Base-by-base conservation (phyloP, 2,329 filamentous ascomycete species). In the Eutypella sp. region DNA sequence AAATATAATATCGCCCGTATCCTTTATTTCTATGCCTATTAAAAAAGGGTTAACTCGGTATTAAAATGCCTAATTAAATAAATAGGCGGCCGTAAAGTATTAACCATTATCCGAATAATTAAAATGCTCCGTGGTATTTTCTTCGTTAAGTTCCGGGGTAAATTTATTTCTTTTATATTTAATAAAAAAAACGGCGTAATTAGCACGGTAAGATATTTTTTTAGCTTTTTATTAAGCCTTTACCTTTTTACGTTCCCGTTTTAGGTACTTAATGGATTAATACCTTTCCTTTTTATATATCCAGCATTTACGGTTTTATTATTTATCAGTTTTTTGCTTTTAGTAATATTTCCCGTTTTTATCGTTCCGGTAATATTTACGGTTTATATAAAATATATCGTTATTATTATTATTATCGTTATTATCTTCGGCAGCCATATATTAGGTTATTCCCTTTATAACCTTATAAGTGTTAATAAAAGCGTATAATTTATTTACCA, bases 201-300 rank as follows among this genome's bases (percentile, higher is more conserved):
- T n/a, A n/a, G n/a, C n/a, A n/a, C n/a, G n/a, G n/a, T n/a, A n/a
- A n/a, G n/a, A n/a, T n/a, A n/a, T n/a, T n/a, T n/a, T n/a, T n/a
- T n/a, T n/a, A n/a, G n/a, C n/a, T n/a, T n/a, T n/a, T n/a, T n/a
- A n/a, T n/a, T n/a, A n/a, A n/a, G n/a, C n/a, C n/a, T n/a, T 38
- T 18, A 25, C 42, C 20, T 44, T 22, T 24, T 44, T 44, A 11
- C 22, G 27, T 18, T 38, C 33, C 13, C 39, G 13, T 18, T 44
- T 24, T 8, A 24, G 31, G 15, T 44, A 25, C 16, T 44, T 45
- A 25, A 24, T 45, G 18, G 24, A 45, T 24, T 18, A 45, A 33
- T 19, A 45, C 33, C 23, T 25, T 40, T 45, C 18, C 18, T 45
- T 45, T 22, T 45, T 45, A 27, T 16, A 40, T 27, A 40, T 16